Evolutionary conservation across 2,329 filamentous ascomycete species (phyloP).

Genomic region (Calonectria ilicicola): DNA sequence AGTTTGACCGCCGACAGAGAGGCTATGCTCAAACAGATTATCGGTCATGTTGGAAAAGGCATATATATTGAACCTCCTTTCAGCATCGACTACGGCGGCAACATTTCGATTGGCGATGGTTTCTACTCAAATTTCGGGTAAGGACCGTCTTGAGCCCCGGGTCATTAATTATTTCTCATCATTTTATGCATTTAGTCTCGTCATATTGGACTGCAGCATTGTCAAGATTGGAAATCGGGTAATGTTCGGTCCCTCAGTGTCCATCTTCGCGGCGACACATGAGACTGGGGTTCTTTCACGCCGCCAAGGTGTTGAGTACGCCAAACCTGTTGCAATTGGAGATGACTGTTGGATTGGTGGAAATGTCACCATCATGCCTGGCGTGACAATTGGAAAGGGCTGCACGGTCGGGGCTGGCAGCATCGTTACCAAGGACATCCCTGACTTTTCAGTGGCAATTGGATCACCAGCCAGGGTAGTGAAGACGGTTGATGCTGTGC

Average conservation of each 20-base stretch:
- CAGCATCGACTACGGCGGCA: constrained; percentile 71
- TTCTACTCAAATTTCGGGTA: constrained; percentile 68
- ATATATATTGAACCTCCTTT: constrained; percentile 69
- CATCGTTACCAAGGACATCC: constrained; percentile 76
- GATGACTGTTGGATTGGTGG: constrained; percentile 77
- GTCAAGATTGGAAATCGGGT: constrained; percentile 64
- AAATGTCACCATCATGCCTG: constrained; percentile 77
- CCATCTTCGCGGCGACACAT: constrained; percentile 64
- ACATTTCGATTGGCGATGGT: constrained; percentile 66
- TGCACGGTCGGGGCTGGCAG: constrained; percentile 81
- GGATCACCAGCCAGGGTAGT: constrained; percentile 51
- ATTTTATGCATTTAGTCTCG: constrained; percentile 40
- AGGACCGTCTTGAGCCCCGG: not conserved
- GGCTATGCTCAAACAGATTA: constrained; percentile 56
- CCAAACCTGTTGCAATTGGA: constrained; percentile 59
- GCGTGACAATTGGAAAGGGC: constrained; percentile 82
- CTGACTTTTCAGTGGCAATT: constrained; percentile 50
- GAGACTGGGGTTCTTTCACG: constrained; percentile 61
- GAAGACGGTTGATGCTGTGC: constrained; percentile 29
- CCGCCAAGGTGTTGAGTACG: constrained; percentile 61
- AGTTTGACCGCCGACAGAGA: constrained; percentile 35
- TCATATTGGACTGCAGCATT: constrained; percentile 63
- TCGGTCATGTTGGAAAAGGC: constrained; percentile 60
- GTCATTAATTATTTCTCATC: not conserved
- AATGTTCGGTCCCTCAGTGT: constrained; percentile 65